Evolutionary conservation across 2,329 filamentous ascomycete species (phyloP).

Genomic region (Hymenoscyphus fructigenus): DNA sequence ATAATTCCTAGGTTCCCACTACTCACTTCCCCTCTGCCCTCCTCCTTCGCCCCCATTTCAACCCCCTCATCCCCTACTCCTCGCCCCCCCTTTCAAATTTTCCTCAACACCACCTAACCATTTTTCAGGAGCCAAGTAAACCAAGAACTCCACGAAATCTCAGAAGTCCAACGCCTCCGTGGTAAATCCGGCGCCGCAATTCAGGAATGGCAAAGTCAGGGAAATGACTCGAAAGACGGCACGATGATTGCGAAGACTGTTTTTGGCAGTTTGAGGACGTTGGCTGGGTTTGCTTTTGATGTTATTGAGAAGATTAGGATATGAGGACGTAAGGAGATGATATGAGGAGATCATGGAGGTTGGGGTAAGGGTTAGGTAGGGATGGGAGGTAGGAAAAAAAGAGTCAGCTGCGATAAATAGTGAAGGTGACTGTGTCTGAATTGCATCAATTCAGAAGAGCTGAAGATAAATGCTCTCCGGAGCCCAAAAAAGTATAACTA

Average conservation of each 20-base stretch:
- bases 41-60: no score
- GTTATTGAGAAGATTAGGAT: conserved; percentile 12
- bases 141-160: conserved; percentile 50
- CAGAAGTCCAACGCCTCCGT: conserved; percentile 38
- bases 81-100: no score
- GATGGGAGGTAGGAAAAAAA: neutral
- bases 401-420: no score
- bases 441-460: neutral
- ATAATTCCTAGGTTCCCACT: no score
- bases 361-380: no score
- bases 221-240: conserved; percentile 5
- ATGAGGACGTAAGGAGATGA: no score
- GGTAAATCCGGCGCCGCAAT: conserved; percentile 11
- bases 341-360: no score
- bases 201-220: conserved; percentile 20
- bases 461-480: no score
- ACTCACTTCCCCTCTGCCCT: neutral
- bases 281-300: conserved; percentile 17
- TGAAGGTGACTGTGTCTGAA: neutral
- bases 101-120: no score
- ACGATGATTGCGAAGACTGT: conserved; percentile 15
- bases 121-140: conserved; percentile 42
- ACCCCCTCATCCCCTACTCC: no score
- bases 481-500: neutral
- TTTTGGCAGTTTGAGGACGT: conserved; percentile 10